phyloP scores from a whole-genome alignment of 2,329 filamentous ascomycete genomes.

The Pseudogymnoascus sp. region DNA sequence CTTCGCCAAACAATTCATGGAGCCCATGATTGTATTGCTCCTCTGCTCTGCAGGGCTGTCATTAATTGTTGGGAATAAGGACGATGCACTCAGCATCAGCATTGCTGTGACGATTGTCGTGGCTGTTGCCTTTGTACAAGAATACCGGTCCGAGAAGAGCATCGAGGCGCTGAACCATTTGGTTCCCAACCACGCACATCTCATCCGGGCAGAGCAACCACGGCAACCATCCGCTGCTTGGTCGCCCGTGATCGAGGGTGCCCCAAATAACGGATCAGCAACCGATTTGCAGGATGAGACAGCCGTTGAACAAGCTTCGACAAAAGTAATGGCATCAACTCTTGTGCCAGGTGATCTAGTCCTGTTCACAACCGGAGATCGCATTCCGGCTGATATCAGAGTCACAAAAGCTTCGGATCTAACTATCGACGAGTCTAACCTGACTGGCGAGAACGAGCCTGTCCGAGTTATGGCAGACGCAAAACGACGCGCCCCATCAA shows the following conservation, averaged over 20 bases:
- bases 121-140: slow-evolving; percentile 90
- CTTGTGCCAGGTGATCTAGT: slow-evolving; percentile 90
- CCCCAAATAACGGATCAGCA: slow-evolving; percentile 9
- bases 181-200: slow-evolving; percentile 89
- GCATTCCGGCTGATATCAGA: slow-evolving; percentile 90
- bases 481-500: slow-evolving; percentile 23
- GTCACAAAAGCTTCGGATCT: slow-evolving; percentile 86
- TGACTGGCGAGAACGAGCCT: slow-evolving; percentile 94
- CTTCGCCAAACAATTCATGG: slow-evolving; percentile 93
- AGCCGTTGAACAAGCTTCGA: slow-evolving; percentile 59
- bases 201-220: slow-evolving; percentile 54
- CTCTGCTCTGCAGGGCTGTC: slow-evolving; percentile 83
- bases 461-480: slow-evolving; percentile 68
- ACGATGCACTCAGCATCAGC: slow-evolving; percentile 92
- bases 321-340: slow-evolving; percentile 77
- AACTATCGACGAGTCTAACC: slow-evolving; percentile 90
- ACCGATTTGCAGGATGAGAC: slow-evolving; percentile 36
- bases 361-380: slow-evolving; percentile 88
- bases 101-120: slow-evolving; percentile 96
- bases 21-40: slow-evolving; percentile 87
- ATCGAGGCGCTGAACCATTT: slow-evolving; percentile 89
- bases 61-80: slow-evolving; percentile 82
- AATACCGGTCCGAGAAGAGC: slow-evolving; percentile 96
- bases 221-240: neutral
- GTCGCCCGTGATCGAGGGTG: slow-evolving; percentile 3